phyloP scores from a whole-genome alignment of 2,329 filamentous ascomycete genomes.

The Gnomoniopsis sp. region DNA sequence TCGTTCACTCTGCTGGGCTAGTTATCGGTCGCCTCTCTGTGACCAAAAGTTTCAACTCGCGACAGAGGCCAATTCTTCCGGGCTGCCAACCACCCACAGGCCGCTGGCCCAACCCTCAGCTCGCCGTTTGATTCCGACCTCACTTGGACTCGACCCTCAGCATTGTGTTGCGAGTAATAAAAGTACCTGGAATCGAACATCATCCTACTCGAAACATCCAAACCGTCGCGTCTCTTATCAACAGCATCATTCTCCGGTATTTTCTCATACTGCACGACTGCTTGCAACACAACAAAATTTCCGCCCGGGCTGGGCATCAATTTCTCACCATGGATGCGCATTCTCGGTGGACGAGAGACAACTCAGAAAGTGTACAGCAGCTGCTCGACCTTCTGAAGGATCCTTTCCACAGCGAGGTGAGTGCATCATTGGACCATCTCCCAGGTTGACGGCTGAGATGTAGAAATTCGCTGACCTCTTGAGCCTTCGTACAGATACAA shows the following conservation, averaged over 20 bases:
- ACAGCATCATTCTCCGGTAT: background rate
- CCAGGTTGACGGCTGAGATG: background rate
- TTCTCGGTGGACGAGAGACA: constrained; percentile 12
- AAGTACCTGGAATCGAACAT: background rate
- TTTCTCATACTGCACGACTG: background rate
- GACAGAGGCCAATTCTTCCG: background rate
- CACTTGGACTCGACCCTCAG: background rate
- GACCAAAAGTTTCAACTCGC: background rate
- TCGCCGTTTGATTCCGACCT: background rate
- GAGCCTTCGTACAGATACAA: constrained; percentile 34
- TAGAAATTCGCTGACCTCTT: background rate
- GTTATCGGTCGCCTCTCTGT: background rate
- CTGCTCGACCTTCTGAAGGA: constrained; percentile 46
- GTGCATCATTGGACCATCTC: constrained; percentile 5
- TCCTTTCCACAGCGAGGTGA: constrained; percentile 48
- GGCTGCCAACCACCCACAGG: background rate
- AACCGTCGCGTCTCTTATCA: background rate
- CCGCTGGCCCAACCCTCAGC: background rate
- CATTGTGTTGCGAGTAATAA: background rate
- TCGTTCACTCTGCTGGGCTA: background rate
- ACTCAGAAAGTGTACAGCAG: constrained; percentile 35
- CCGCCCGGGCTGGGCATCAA: constrained; percentile 6
- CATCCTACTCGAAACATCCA: background rate
- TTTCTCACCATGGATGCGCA: constrained; percentile 11
- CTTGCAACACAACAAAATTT: background rate